A percentile compares a stretch with the other conserved stretches of the same genome.
Conservation (phyloP, 2,329 filamentous ascomycete species). For the Ambrosiella beaveri region DNA sequence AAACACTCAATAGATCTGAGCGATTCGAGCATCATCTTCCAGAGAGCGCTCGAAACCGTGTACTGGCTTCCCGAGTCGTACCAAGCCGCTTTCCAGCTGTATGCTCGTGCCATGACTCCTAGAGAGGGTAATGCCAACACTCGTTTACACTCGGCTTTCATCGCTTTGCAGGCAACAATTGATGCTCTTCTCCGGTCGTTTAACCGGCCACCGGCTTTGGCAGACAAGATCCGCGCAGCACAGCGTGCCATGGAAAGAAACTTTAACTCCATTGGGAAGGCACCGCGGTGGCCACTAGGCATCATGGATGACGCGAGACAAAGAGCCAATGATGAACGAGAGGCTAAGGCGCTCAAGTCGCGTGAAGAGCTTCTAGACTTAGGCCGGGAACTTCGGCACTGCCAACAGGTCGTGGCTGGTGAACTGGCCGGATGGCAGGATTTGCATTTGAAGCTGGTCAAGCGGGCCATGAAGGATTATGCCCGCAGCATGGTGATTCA, state of each 20-base stretch:
- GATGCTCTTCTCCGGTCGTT: slow-evolving; percentile 66
- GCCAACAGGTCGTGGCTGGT: slow-evolving; percentile 78
- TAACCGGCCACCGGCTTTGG: slow-evolving; percentile 59
- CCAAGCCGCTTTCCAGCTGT: slow-evolving; percentile 53
- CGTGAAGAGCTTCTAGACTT: slow-evolving; percentile 54
- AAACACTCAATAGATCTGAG: slow-evolving; percentile 37
- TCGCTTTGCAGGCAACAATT: slow-evolving; percentile 70
- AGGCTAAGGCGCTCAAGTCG: slow-evolving; percentile 56
- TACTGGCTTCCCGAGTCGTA: slow-evolving; percentile 53
- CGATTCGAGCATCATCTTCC: slow-evolving; percentile 42
- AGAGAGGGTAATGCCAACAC: slow-evolving; percentile 57
- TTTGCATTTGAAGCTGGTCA: slow-evolving; percentile 61
- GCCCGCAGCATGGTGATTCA: slow-evolving; percentile 62
- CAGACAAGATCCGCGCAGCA: slow-evolving; percentile 55
- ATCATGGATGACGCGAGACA: slow-evolving; percentile 77
- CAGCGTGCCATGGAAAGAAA: slow-evolving; percentile 65
- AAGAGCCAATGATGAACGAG: slow-evolving; percentile 66
- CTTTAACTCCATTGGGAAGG: slow-evolving; percentile 54
- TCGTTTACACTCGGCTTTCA: slow-evolving; percentile 56
- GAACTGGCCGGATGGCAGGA: slow-evolving; percentile 93
- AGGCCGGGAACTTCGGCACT: slow-evolving; percentile 73
- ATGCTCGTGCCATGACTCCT: slow-evolving; percentile 46
- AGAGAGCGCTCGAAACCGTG: slow-evolving; percentile 35
- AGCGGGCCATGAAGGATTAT: slow-evolving; percentile 56
- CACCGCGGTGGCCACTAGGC: slow-evolving; percentile 62